A percentile compares a stretch with the other conserved stretches of the same genome.
Conservation (phyloP, 2,329 filamentous ascomycete genomes). For the Botrytis tulipae region DNA sequence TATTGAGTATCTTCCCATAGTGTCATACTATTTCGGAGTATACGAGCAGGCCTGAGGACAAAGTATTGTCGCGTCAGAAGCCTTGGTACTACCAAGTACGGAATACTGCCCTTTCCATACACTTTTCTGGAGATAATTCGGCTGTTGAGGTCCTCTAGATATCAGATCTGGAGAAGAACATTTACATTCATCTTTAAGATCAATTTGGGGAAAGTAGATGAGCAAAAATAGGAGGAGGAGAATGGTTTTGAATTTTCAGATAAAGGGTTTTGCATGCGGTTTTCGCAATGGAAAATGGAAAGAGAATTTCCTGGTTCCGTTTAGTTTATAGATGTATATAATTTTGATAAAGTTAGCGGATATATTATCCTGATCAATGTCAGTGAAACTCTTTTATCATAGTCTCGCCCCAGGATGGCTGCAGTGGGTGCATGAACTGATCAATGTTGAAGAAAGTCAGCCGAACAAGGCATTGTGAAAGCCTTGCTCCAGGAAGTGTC, state of each 20-base stretch:
- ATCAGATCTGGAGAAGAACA: not conserved
- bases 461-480: too few relatives aligned
- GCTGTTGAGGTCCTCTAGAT: not conserved
- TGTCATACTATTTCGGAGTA: not conserved
- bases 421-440: too few relatives aligned
- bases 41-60: not conserved
- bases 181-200: too few relatives aligned
- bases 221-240: not conserved
- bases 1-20: not conserved
- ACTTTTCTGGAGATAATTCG: not conserved
- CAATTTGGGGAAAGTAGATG: too few relatives aligned
- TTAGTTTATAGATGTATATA: not conserved
- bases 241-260: not conserved
- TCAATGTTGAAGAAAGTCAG: too few relatives aligned
- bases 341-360: rapidly evolving
- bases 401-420: not conserved
- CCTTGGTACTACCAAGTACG: not conserved
- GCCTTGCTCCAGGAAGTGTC: rapidly evolving
- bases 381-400: not conserved
- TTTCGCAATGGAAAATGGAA: too few relatives aligned
- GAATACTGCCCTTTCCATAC: not conserved
- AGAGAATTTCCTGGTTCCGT: not conserved
- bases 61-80: not conserved
- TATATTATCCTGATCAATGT: not conserved
- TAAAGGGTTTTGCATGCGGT: not conserved